phyloP scores from a whole-genome alignment of 2,329 filamentous ascomycete genomes.

The Salinomyces thailandicus region DNA sequence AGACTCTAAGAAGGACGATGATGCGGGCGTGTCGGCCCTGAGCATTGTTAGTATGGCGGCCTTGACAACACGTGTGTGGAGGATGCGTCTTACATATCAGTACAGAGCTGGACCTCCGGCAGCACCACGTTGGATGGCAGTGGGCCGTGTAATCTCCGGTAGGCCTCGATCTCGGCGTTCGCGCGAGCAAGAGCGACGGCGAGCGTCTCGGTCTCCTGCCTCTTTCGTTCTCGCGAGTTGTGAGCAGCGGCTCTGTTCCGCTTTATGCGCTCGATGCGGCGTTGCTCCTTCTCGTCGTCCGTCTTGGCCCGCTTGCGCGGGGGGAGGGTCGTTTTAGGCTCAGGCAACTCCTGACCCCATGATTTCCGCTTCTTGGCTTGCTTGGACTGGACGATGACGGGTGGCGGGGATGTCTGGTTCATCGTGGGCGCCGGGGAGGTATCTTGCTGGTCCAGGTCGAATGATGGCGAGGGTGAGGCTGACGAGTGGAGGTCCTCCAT shows the following conservation, averaged over 20 bases:
- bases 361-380: constrained; percentile 57
- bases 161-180: constrained; percentile 24
- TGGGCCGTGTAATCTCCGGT: constrained; percentile 22
- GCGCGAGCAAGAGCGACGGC: constrained; percentile 36
- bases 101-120: constrained; percentile 23
- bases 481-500: constrained; percentile 6
- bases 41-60: constrained; percentile 1
- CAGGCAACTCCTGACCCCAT: constrained; percentile 93
- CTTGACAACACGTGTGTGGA: background rate
- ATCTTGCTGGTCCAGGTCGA: background rate
- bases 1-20: constrained; percentile 21
- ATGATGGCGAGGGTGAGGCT: constrained; percentile 4
- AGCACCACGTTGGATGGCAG: constrained; percentile 23
- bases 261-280: constrained; percentile 91
- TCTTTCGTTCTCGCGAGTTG: constrained; percentile 89
- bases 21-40: constrained; percentile 17
- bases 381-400: constrained; percentile 24
- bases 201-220: constrained; percentile 78
- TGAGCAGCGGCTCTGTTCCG: constrained; percentile 92
- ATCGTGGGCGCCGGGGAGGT: background rate
- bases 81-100: constrained; percentile 12
- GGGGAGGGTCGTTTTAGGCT: constrained; percentile 91
- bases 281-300: constrained; percentile 96
- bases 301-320: constrained; percentile 97
- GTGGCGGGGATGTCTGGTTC: constrained; percentile 9